Percentiles rank a stretch among this genome's conserved stretches.
These are phyloP conservation scores for Cyberlindnera sargentensis DNA, from an alignment of 805 yeast species.

Conservation along the genomic window DNA sequence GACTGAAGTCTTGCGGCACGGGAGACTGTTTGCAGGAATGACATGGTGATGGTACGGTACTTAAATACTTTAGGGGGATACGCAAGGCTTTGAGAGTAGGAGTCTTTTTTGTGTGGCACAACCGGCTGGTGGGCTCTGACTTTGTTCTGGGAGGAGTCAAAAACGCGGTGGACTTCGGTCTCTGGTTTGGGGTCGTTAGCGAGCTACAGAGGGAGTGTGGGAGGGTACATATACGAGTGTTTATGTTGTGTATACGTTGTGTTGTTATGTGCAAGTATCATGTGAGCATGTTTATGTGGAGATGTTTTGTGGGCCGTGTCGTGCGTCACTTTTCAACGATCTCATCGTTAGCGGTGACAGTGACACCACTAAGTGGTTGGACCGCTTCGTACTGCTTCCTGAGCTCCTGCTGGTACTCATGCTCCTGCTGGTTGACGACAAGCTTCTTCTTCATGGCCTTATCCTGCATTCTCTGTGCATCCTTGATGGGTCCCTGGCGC, in stretches of 20 bases:
- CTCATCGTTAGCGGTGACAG: slow-evolving; percentile 34
- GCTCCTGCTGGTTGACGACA: slow-evolving; percentile 52
- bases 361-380: slow-evolving; percentile 59
- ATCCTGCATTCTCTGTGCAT: slow-evolving; percentile 45
- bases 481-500: slow-evolving; percentile 81
- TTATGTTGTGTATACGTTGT: no score
- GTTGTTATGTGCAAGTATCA: no score
- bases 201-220: not conserved
- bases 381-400: slow-evolving; percentile 46
- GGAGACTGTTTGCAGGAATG: slow-evolving; percentile 18
- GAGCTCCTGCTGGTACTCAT: slow-evolving; percentile 55
- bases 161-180: not conserved
- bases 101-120: no score
- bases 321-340: not conserved
- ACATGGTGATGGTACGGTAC: slow-evolving; percentile 9
- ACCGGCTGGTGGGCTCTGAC: no score
- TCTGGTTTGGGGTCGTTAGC: not conserved
- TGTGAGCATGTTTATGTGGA: no score
- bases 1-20: slow-evolving; percentile 19
- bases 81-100: no score
- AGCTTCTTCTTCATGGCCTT: slow-evolving; percentile 26
- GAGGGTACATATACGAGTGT: no score
- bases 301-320: no score
- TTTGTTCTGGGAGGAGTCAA: no score
- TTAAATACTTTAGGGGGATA: no score